A percentile compares a stretch with the other conserved stretches of the same genome.
Evolutionary conservation across 129 eudicot species (phyloP).

Genomic region (Centrapalus pauciflorus): DNA sequence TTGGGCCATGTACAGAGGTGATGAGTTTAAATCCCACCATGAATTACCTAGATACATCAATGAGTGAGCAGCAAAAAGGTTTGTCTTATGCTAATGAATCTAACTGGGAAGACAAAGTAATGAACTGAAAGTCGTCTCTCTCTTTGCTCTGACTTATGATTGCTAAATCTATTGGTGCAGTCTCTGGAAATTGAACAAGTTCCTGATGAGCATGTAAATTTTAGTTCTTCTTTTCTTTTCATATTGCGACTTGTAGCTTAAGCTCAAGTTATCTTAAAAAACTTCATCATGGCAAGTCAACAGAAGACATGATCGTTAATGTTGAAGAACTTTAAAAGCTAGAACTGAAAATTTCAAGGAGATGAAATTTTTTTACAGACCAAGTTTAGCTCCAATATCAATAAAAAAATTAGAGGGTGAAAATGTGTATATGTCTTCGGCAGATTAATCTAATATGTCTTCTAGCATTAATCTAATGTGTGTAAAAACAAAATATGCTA

Average conservation of each 20-base stretch:
- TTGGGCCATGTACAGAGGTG: too few relatives aligned
- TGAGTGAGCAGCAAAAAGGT: too few relatives aligned
- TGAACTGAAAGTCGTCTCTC: too few relatives aligned
- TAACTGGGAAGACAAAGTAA: too few relatives aligned
- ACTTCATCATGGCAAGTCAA: background rate
- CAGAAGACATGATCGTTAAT: background rate
- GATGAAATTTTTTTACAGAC: background rate
- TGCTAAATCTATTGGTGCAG: slow-evolving; percentile 40
- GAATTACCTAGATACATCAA: too few relatives aligned
- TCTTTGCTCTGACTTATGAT: slow-evolving; percentile 14
- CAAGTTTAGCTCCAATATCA: background rate
- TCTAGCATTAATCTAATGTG: too few relatives aligned
- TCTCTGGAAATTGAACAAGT: slow-evolving; percentile 89
- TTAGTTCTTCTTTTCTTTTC: background rate
- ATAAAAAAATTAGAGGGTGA: too few relatives aligned
- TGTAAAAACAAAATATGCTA: background rate
- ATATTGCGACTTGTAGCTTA: background rate
- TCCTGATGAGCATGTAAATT: slow-evolving; percentile 69
- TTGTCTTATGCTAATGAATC: too few relatives aligned
- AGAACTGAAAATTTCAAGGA: background rate
- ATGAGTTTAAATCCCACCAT: too few relatives aligned
- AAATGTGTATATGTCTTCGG: too few relatives aligned
- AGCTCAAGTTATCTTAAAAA: background rate
- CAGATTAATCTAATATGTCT: too few relatives aligned
- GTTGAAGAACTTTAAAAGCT: too few relatives aligned